A percentile compares a stretch with the other conserved stretches of the same genome.
Conservation (phyloP, 2,329 filamentous ascomycete species). For the Ceratocystis lukuohia region DNA sequence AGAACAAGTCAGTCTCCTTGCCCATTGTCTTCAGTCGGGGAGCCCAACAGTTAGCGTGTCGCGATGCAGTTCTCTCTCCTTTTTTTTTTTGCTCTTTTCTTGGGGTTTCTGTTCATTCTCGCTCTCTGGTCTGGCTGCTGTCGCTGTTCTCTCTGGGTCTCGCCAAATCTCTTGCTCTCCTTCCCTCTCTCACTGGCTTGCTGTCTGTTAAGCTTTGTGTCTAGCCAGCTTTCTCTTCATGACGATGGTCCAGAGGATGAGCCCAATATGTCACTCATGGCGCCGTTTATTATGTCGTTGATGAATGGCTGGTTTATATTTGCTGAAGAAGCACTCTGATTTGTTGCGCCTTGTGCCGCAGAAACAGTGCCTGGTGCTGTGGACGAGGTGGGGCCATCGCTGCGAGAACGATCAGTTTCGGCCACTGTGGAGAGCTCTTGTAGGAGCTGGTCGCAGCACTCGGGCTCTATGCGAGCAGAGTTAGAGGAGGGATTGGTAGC, state of each 20-base stretch:
- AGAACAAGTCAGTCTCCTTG: neutral
- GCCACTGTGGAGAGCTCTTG: constrained; percentile 16
- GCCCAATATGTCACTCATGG: constrained; percentile 15
- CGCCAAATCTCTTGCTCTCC: neutral
- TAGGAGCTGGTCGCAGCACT: constrained; percentile 17
- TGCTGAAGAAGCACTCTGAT: neutral
- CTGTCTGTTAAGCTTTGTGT: neutral
- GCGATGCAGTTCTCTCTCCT: neutral
- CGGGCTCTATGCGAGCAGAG: constrained; percentile 14
- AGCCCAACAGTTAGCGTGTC: neutral
- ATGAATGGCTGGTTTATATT: constrained; percentile 18
- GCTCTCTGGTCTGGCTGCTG: neutral
- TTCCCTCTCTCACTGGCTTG: neutral
- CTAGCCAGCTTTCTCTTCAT: neutral
- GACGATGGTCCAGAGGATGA: constrained; percentile 1
- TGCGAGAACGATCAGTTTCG: constrained; percentile 11
- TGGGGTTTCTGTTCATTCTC: neutral
- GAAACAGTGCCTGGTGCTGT: constrained; percentile 8
- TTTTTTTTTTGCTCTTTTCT: neutral
- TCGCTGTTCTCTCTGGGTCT: neutral
- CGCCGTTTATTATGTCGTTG: constrained; percentile 15
- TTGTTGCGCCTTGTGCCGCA: neutral
- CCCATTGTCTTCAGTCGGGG: neutral
- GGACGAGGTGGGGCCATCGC: constrained; percentile 1
- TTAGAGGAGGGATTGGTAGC: constrained; percentile 5